phyloP scores from a whole-genome alignment of 306 rosid species.

The Betula pendula region DNA sequence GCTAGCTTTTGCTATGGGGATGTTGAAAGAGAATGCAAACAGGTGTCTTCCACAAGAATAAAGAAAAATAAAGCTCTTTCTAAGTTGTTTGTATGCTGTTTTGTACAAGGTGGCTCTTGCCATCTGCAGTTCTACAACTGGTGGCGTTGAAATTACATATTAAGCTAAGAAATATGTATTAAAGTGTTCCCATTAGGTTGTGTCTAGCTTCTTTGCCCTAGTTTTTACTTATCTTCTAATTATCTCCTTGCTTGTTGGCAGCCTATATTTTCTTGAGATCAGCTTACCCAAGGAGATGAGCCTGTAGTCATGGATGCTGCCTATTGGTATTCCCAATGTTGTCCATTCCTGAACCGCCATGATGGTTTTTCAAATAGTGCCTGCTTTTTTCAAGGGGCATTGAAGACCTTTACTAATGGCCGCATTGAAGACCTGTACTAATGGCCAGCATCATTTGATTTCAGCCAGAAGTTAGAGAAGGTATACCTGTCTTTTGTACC shows the following conservation, averaged over 20 bases:
- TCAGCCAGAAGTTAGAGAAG: neutral
- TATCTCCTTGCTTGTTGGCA: slow-evolving; percentile 46
- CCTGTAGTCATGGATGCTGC: slow-evolving; percentile 53
- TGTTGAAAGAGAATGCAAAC: too few species aligned
- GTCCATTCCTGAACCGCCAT: slow-evolving; percentile 26
- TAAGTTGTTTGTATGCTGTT: too few species aligned
- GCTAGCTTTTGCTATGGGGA: too few species aligned
- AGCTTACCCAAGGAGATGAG: slow-evolving; percentile 84
- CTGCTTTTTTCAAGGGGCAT: slow-evolving; percentile 2
- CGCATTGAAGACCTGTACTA: slow-evolving; percentile 1
- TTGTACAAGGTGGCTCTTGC: neutral
- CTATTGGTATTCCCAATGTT: slow-evolving; percentile 17
- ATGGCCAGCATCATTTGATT: neutral
- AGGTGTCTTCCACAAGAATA: too few species aligned
- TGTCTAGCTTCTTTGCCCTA: slow-evolving; percentile 6
- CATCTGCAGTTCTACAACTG: neutral
- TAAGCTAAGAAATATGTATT: neutral
- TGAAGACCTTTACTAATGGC: neutral
- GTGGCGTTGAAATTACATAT: neutral
- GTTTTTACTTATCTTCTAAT: neutral
- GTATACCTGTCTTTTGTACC: neutral
- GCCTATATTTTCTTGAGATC: slow-evolving; percentile 89
- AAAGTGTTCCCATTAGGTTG: neutral
- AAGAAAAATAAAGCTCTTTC: too few species aligned
- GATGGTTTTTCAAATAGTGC: slow-evolving; percentile 22